phyloP scores from a whole-genome alignment of 2,329 filamentous ascomycete species.

The Paraphaeosphaeria minitans region DNA sequence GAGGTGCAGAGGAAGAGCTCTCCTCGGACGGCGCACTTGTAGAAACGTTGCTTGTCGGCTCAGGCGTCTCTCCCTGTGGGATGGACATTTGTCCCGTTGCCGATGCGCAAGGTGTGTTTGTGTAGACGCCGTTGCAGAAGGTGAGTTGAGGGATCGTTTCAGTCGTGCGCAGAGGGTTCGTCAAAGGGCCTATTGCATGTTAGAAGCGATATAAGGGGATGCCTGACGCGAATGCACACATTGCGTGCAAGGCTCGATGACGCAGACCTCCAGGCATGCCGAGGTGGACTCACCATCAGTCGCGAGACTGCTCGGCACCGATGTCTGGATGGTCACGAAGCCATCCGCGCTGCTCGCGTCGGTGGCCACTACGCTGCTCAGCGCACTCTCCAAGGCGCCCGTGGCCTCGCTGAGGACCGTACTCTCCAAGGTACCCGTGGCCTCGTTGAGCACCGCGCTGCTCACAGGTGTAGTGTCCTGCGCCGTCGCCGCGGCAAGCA shows the following conservation, averaged over 20 bases:
- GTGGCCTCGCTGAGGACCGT: background rate
- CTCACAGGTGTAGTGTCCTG: constrained; percentile 19
- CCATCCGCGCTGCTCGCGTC: constrained; percentile 19
- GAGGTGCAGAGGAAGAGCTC: background rate
- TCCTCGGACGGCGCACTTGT: background rate
- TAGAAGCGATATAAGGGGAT: background rate
- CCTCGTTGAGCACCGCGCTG: background rate
- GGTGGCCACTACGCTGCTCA: background rate
- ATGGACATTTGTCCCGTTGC: constrained; percentile 11
- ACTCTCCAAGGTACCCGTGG: too few species aligned
- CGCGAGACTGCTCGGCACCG: constrained; percentile 13
- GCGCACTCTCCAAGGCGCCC: too few species aligned
- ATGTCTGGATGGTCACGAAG: constrained; percentile 37
- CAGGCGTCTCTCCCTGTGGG: constrained; percentile 12
- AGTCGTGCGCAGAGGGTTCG: constrained; percentile 5
- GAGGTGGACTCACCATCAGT: constrained; percentile 17
- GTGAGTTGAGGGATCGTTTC: constrained; percentile 10
- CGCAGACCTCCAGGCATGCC: constrained; percentile 33
- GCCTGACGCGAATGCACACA: constrained; percentile 24
- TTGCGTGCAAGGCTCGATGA: constrained; percentile 32
- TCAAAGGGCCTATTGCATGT: constrained; percentile 9
- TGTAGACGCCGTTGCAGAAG: constrained; percentile 7
- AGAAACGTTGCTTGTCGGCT: background rate
- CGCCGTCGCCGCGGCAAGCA: constrained; percentile 34
- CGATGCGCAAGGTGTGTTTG: constrained; percentile 1